phyloP scores from a whole-genome alignment of 768 basidiomycete species.

The Kwoniella heveanensis region DNA sequence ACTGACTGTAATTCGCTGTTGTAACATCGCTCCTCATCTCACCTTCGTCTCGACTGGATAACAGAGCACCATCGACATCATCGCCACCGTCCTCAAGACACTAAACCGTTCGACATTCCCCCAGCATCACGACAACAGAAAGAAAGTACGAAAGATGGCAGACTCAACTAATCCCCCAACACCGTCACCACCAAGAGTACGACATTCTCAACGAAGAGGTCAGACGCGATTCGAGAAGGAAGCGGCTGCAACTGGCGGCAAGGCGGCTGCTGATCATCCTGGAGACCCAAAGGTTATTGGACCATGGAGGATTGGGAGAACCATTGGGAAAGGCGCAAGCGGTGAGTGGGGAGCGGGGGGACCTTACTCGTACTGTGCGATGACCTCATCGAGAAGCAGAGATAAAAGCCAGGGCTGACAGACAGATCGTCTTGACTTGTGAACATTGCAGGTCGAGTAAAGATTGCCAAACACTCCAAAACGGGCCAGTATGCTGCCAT shows the following conservation, averaged over 20 bases:
- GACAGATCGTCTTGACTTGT: no score
- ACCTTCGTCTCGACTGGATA: no score
- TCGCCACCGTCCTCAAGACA: no score
- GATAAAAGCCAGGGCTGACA: background rate
- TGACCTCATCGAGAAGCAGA: no score
- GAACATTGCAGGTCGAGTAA: constrained; percentile 75
- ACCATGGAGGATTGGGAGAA: constrained; percentile 90
- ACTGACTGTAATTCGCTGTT: no score
- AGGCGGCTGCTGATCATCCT: constrained; percentile 73
- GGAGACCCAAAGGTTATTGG: constrained; percentile 84
- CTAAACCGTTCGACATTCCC: no score
- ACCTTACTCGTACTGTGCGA: no score
- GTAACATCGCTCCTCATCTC: no score
- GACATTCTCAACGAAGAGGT: constrained; percentile 24
- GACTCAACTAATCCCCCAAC: constrained; percentile 25
- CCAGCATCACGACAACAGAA: no score
- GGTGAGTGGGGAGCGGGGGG: constrained; percentile 61
- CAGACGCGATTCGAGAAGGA: constrained; percentile 59
- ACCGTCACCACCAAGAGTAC: constrained; percentile 36
- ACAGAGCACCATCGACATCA: no score
- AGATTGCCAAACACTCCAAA: constrained; percentile 80
- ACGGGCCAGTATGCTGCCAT: constrained; percentile 92
- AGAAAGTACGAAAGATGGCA: constrained; percentile 1
- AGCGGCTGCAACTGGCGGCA: constrained; percentile 75
- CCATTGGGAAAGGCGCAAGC: constrained; percentile 89